Evolutionary conservation across 345 rosid species (phyloP).

Genomic region (Balakata baccata): DNA sequence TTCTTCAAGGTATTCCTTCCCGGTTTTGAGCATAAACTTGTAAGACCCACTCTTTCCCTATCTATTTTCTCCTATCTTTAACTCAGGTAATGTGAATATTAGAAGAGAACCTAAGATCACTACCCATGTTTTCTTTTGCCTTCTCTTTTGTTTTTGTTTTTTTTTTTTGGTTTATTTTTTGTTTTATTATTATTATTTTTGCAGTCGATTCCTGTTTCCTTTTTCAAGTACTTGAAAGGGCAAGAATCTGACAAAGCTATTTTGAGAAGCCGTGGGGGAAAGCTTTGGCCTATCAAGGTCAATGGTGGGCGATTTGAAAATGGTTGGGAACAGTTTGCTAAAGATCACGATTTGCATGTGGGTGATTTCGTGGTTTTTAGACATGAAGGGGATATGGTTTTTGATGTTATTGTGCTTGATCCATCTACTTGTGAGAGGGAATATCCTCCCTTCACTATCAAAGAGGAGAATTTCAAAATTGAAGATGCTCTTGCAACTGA

Average conservation of each 20-base stretch:
- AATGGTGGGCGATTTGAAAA: constrained; percentile 4
- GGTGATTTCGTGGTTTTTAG: constrained; percentile 21
- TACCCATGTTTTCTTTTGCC: no score
- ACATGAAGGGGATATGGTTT: constrained; percentile 10
- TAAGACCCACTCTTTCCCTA: not conserved
- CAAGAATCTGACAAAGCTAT: not conserved
- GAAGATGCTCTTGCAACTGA: not conserved
- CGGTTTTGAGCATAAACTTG: constrained; percentile 11
- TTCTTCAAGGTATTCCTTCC: constrained; percentile 22
- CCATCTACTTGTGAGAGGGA: constrained; percentile 7
- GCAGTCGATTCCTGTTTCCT: constrained; percentile 18
- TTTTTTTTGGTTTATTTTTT: no score
- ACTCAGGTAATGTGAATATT: no score
- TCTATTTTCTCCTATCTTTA: not conserved
- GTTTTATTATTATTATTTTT: not conserved
- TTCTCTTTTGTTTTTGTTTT: no score
- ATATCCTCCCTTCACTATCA: not conserved
- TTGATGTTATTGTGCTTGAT: constrained; percentile 18
- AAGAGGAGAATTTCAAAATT: not conserved
- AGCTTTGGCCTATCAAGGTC: constrained; percentile 12
- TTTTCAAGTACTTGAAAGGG: constrained; percentile 11
- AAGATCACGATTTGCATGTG: constrained; percentile 18
- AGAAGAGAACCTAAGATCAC: no score
- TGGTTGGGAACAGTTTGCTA: constrained; percentile 19
- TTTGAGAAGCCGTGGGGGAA: constrained; percentile 10